Base-by-base conservation (phyloP, 2,329 filamentous ascomycete genomes). In the Cladophialophora exuberans region DNA sequence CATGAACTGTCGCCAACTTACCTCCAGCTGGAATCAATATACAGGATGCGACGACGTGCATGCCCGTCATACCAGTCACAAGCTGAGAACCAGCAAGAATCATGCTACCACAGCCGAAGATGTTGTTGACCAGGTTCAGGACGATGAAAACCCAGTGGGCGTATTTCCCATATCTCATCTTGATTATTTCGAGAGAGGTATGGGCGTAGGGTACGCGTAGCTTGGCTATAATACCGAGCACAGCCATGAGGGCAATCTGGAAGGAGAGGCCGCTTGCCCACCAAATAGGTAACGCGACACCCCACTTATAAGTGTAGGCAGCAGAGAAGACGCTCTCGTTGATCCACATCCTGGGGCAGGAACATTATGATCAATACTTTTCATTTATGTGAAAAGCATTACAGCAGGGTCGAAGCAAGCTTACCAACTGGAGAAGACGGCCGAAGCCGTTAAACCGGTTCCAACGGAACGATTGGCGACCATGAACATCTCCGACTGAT, bases 171-270 rank as follows among this genome's bases (percentile, higher is more conserved):
- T 80, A 80, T 54, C 78, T 67, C 66, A 74, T 74, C 3, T 70
- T 70, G 33, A 80, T 74, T 39, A 80, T 78, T 59, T 80, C 78
- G 1, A 80, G 69, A 2, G 74, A 78, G 0, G 78, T 80, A 52
- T 80, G 77, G 0, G 78, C 78, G 53, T 79, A 77, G 0, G 78
- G 78, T 0, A 79, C 76, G 33, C 77, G 67, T 28, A 79, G 70
- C 62, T 80, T 80, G 10, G 74, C 74, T 39, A 79, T 64, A 5
- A 80, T 75, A 3, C 77, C 78, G 1, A 80, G 67, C 1, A 71
- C 70, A 1, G 77, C 76, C 73, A 80, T 79, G 28, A 79, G 65
- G 2, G 76, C 76, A 50, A 80, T 78, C 63, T 79, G 74, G 46
- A 78, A 79, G 33, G 68, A 75, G 9, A 74, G 69, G 7, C 72